phyloP scores from a whole-genome alignment of 164 flowering plant genomes.

The Vitis rupestris region DNA sequence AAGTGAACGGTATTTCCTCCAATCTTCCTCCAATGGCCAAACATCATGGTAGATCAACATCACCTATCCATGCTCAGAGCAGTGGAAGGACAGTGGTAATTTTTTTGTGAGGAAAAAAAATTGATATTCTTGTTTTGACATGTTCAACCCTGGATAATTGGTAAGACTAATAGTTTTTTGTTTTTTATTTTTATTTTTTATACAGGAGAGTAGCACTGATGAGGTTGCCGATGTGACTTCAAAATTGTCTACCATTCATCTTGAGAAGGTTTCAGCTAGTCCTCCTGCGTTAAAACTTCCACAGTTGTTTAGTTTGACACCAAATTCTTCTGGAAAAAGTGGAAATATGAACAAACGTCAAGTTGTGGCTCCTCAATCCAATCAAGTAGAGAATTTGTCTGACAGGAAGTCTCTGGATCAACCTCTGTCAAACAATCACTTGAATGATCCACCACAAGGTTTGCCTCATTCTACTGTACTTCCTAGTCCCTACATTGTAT shows the following conservation, averaged over 20 bases:
- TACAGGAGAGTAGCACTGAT: conserved; percentile 64
- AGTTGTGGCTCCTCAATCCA: conserved; percentile 37
- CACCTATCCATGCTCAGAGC: conserved; percentile 67
- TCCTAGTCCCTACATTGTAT: background rate
- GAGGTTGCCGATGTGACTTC: conserved; percentile 65
- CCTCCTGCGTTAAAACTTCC: conserved; percentile 86
- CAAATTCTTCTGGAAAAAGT: conserved; percentile 77
- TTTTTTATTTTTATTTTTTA: conserved; percentile 2
- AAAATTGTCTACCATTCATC: conserved; percentile 65
- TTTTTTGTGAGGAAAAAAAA: background rate
- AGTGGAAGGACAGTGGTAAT: conserved; percentile 72
- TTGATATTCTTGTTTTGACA: background rate
- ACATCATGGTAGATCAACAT: conserved; percentile 48
- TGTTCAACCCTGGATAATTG: background rate
- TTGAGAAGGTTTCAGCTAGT: conserved; percentile 68
- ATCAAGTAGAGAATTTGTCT: conserved; percentile 46
- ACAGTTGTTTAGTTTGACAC: conserved; percentile 80
- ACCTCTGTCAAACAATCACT: conserved; percentile 38
- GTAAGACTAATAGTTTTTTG: no score
- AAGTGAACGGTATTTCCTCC: conserved; percentile 67
- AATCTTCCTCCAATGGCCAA: conserved; percentile 48
- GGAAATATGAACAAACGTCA: conserved; percentile 64
- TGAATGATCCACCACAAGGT: conserved; percentile 65
- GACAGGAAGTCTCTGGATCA: conserved; percentile 53
- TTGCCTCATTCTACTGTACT: conserved; percentile 14